Conservation (phyloP, 2,329 filamentous ascomycete genomes). For the Monosporascus sp. region DNA sequence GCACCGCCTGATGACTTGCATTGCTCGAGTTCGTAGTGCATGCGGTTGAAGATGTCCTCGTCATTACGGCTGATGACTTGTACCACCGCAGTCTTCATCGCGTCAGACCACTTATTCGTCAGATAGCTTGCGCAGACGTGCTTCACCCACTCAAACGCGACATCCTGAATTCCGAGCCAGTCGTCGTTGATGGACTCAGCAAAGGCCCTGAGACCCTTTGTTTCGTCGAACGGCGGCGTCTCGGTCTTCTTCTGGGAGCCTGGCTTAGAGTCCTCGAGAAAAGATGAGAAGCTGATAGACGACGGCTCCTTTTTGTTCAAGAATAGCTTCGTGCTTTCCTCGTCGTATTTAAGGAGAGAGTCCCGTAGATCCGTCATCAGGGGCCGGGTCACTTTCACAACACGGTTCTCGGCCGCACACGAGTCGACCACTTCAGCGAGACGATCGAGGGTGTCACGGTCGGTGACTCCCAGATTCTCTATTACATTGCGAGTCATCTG, state of each 20-base stretch:
- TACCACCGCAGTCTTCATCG: slow-evolving; percentile 51
- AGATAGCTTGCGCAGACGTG: slow-evolving; percentile 46
- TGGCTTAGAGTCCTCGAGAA: slow-evolving; percentile 58
- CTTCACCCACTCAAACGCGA: slow-evolving; percentile 54
- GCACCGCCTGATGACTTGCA: slow-evolving; percentile 11
- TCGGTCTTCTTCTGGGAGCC: slow-evolving; percentile 44
- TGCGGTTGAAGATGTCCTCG: slow-evolving; percentile 42
- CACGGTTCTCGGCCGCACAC: slow-evolving; percentile 45
- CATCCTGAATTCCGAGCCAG: slow-evolving; percentile 52
- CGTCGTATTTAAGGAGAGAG: slow-evolving; percentile 44
- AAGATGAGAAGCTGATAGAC: slow-evolving; percentile 52
- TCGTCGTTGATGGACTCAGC: slow-evolving; percentile 40
- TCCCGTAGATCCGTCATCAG: slow-evolving; percentile 45
- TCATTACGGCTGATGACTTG: slow-evolving; percentile 52
- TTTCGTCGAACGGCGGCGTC: slow-evolving; percentile 46
- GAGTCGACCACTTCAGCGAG: slow-evolving; percentile 48
- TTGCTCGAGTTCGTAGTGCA: slow-evolving; percentile 36
- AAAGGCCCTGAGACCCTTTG: slow-evolving; percentile 47
- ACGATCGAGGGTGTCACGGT: slow-evolving; percentile 39
- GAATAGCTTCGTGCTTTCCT: slow-evolving; percentile 48
- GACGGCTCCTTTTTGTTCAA: slow-evolving; percentile 48
- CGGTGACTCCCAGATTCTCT: slow-evolving; percentile 49
- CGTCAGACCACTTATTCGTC: slow-evolving; percentile 51
- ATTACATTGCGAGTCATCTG: slow-evolving; percentile 50
- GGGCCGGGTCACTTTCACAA: slow-evolving; percentile 39